Base-by-base conservation (phyloP, 2,329 filamentous ascomycete species). In the Curvularia verruculosa region DNA sequence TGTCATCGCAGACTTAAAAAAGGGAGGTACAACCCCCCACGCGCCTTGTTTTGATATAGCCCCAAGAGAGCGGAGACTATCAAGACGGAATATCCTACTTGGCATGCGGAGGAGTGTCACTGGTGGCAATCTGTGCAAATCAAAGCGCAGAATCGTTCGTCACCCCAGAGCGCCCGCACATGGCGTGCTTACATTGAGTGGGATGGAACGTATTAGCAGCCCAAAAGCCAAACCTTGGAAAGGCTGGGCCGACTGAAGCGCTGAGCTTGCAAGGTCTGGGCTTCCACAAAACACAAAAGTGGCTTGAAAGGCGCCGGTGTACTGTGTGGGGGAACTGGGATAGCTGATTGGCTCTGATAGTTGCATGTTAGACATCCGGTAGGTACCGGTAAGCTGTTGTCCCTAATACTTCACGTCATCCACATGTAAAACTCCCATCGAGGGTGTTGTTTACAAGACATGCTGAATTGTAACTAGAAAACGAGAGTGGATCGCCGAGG, bases 201-300 rank as follows among this genome's bases (percentile, higher is more conserved):
- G 54, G 46, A 62, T 56, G 50, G 57, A 52, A 54, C 59, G 28
- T 40, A 53, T 59, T 49, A 39, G 49, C 58, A 59, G 52, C 52
- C 44, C 45, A 39, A 51, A 46, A 59, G 68, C 66, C 66, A 66
- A 65, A 63, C 54, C 51, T 58, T 53, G 55, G 57, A 59, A 54
- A 65, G 60, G 56, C 60, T 69, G 62, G 57, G 58, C 59, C 48
- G 47, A 52, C 28, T 51, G 54, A 54, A 61, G 56, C 60, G 65
- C 60, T 68, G 69, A 69, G 63, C 64, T 71, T 71, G 65, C 65
- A 41, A 58, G 61, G 58, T 61, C 70, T 72, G 66, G 72, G 70
- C 70, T 66, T 37, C 43, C 45, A 55, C 39, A 46, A 52, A 52
- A 60, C 47, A 49, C 56, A 56, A 52, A 55, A 44, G 52, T 58